A percentile compares a stretch with the other conserved stretches of the same genome.
These are phyloP conservation scores for Backusella tuberculispora DNA, from an alignment of 192 early-diverging fungal species.

Conservation along the genomic window DNA sequence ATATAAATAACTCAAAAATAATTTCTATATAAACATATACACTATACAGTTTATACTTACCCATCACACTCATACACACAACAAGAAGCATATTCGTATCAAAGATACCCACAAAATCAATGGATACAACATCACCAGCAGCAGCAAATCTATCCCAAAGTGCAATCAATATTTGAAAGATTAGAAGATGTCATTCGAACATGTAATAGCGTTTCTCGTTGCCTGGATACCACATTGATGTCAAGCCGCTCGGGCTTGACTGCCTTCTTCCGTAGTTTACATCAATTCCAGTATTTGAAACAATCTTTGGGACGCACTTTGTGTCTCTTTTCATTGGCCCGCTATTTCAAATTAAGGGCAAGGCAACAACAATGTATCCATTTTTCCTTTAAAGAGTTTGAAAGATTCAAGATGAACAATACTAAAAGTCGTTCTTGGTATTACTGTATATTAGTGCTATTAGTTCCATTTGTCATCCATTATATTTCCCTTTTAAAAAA, in stretches of 20 bases:
- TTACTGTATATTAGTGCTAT: not conserved
- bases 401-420: not conserved
- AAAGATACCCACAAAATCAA: not conserved
- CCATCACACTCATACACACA: not conserved
- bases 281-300: not conserved
- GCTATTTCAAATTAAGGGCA: conserved; percentile 1
- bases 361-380: not conserved
- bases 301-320: not conserved
- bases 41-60: not conserved
- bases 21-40: not conserved
- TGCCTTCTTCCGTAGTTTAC: not conserved
- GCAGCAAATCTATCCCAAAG: not conserved
- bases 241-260: not conserved
- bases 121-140: not conserved
- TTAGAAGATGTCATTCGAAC: not conserved
- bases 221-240: conserved; percentile 3
- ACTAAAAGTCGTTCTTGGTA: not conserved
- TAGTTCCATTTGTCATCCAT: not conserved
- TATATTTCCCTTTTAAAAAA: not conserved
- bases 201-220: not conserved
- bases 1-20: no score
- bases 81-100: not conserved
- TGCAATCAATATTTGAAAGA: not conserved
- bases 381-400: not conserved
- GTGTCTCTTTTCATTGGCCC: not conserved